These are phyloP conservation scores for Macadamia integrifolia DNA, from an alignment of 164 flowering plant genomes.

Conservation along the genomic window DNA sequence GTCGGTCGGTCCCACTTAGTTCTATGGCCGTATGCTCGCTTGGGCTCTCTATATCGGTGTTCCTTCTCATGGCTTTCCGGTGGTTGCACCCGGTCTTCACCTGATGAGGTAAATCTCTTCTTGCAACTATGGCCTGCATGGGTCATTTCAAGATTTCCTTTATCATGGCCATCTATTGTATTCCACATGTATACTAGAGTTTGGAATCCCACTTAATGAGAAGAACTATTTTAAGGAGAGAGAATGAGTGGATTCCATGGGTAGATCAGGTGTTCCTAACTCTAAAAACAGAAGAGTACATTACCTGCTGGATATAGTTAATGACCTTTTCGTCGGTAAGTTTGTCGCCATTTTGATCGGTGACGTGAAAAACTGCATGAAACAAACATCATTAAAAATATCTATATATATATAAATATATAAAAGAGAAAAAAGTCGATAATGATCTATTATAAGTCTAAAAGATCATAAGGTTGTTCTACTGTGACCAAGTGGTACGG, in stretches of 20 bases:
- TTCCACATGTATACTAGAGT: not conserved
- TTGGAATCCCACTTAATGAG: no score
- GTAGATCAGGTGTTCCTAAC: no score
- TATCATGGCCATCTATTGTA: not conserved
- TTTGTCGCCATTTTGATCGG: slow-evolving; percentile 55
- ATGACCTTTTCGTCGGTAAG: slow-evolving; percentile 39
- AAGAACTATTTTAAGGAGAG: no score
- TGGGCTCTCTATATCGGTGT: not conserved
- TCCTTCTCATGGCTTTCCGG: slow-evolving; percentile 9
- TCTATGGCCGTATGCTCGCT: slow-evolving; percentile 54
- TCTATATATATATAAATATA: no score
- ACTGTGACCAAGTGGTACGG: no score
- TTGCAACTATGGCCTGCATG: slow-evolving; percentile 48
- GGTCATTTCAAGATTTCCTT: no score
- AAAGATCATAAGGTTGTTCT: no score
- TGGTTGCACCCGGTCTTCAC: no score
- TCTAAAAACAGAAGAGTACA: not conserved
- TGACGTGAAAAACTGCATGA: slow-evolving; percentile 67
- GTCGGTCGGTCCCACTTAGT: slow-evolving; percentile 55
- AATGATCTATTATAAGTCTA: no score
- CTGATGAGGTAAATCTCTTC: slow-evolving; percentile 8
- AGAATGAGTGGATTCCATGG: no score
- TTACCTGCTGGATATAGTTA: slow-evolving; percentile 55
- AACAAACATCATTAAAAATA: no score
- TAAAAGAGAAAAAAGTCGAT: no score